Percentiles rank a stretch among this genome's conserved stretches.
Evolutionary conservation across 2,329 filamentous ascomycete genomes (phyloP).

Genomic region (Annulohypoxylon truncatum): DNA sequence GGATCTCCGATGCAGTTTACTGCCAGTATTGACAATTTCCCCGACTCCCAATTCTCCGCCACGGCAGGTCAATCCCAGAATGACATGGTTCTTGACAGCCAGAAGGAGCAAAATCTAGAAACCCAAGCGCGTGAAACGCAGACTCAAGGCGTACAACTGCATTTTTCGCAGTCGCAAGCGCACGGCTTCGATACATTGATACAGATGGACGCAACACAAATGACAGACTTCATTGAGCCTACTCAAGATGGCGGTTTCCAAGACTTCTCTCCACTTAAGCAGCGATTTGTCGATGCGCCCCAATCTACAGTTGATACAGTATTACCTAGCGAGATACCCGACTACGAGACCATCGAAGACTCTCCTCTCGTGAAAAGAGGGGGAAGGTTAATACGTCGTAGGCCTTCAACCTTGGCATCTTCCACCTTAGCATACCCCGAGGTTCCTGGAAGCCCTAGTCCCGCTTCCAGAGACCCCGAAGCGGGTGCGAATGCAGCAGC

Average conservation of each 20-base stretch:
- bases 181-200: conserved; percentile 69
- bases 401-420: conserved; percentile 22
- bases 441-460: conserved; percentile 42
- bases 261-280: conserved; percentile 76
- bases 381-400: conserved; percentile 59
- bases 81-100: conserved; percentile 63
- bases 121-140: conserved; percentile 56
- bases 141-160: conserved; percentile 61
- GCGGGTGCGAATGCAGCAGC: conserved; percentile 20
- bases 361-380: conserved; percentile 74
- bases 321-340: conserved; percentile 56
- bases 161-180: conserved; percentile 71
- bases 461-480: conserved; percentile 44
- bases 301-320: conserved; percentile 79
- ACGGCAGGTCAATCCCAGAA: conserved; percentile 63
- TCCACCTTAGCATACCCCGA: conserved; percentile 59
- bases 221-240: conserved; percentile 76
- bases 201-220: conserved; percentile 66
- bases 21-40: conserved; percentile 67
- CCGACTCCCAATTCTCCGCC: conserved; percentile 71
- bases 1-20: conserved; percentile 61
- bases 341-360: conserved; percentile 60
- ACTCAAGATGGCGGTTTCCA: conserved; percentile 86
- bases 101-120: conserved; percentile 55
- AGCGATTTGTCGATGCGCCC: conserved; percentile 73